phyloP scores from a whole-genome alignment of 108 stramenopile species.

The Mediolabrus comicus region DNA sequence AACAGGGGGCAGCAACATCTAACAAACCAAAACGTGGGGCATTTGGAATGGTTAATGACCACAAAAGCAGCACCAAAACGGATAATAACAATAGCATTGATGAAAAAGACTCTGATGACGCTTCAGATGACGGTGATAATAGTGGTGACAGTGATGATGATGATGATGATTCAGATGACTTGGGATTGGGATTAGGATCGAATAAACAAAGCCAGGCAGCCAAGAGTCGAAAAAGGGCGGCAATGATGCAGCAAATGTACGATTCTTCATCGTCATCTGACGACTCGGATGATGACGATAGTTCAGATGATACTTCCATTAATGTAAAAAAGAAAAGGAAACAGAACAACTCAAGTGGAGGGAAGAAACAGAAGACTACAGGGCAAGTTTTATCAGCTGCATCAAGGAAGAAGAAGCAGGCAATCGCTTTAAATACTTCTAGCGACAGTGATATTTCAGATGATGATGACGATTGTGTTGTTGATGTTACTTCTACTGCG shows the following conservation, averaged over 20 bases:
- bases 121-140: not conserved
- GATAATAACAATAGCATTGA: not conserved
- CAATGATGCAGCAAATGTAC: slow-evolving; percentile 14
- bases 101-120: slow-evolving; percentile 15
- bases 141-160: slow-evolving; percentile 11
- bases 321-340: not conserved
- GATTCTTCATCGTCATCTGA: not conserved
- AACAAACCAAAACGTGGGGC: not conserved
- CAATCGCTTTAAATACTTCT: not conserved
- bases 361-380: not conserved
- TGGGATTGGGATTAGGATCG: slow-evolving; percentile 1
- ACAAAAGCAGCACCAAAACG: not conserved
- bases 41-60: not conserved
- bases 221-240: not conserved
- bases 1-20: not conserved
- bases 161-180: slow-evolving; percentile 5
- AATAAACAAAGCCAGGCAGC: slow-evolving; percentile 1
- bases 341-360: not conserved
- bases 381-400: not conserved
- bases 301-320: slow-evolving; percentile 13
- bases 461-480: not conserved
- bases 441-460: not conserved
- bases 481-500: not conserved
- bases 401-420: not conserved
- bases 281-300: slow-evolving; percentile 16